Conservation (phyloP, 2,329 filamentous ascomycete species). For the Talaromyces sp. region DNA sequence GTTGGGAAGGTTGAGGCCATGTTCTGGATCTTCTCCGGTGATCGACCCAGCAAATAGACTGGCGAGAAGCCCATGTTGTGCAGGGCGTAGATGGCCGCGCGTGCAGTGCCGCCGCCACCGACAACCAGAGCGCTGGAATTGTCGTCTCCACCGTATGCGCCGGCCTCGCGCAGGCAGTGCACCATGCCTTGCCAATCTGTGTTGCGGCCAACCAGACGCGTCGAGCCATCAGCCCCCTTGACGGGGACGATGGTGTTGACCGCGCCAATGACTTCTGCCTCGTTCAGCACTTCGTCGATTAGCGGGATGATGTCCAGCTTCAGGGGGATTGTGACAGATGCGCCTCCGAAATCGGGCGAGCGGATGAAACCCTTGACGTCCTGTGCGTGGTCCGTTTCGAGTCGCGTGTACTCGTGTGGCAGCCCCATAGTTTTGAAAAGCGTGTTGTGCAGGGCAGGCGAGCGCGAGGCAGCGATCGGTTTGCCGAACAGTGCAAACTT, state of each 20-base stretch:
- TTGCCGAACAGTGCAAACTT: conserved; percentile 85
- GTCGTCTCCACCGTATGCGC: conserved; percentile 46
- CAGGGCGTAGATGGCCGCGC: conserved; percentile 85
- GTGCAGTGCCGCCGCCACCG: conserved; percentile 84
- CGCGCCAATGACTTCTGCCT: conserved; percentile 79
- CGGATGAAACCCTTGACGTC: conserved; percentile 63
- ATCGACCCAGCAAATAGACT: conserved; percentile 82
- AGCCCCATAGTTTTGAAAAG: conserved; percentile 73
- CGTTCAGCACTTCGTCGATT: conserved; percentile 72
- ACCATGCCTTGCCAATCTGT: conserved; percentile 96
- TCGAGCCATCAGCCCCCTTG: conserved; percentile 37
- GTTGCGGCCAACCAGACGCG: conserved; percentile 73
- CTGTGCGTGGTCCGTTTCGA: conserved; percentile 65
- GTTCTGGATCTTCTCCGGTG: conserved; percentile 59
- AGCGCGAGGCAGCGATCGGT: conserved; percentile 76
- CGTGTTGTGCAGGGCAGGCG: conserved; percentile 82
- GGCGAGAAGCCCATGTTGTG: conserved; percentile 77
- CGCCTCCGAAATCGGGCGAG: conserved; percentile 75
- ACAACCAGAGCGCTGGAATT: conserved; percentile 67
- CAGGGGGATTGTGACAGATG: conserved; percentile 90
- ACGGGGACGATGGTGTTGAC: conserved; percentile 86
- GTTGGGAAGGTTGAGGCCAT: conserved; percentile 69
- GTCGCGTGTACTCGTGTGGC: conserved; percentile 71
- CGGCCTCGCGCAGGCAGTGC: conserved; percentile 66
- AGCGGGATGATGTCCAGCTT: conserved; percentile 82